Base-by-base conservation (phyloP, 1,139 yeast genomes). In the Yamadazyma songkhlaensis region DNA sequence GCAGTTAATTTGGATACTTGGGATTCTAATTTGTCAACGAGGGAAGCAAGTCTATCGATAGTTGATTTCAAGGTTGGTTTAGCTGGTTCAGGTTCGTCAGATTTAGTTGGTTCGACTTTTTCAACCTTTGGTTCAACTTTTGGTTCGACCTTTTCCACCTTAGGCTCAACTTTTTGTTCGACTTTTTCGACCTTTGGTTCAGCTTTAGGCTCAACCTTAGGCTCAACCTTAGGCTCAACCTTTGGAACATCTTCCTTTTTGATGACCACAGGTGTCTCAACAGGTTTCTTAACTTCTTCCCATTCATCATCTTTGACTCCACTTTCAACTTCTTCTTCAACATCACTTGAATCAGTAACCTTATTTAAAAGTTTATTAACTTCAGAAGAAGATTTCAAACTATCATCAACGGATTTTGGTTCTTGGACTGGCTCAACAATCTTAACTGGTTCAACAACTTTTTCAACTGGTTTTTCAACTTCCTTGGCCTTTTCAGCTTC, bases 31-130 rank as follows among this genome's bases (percentile, higher is more conserved):
- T 70, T 66, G 9, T 64, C 64, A 9, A 82, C 87, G 25, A 84
- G 60, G 1, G 61, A 43, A 3, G 84, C 77, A 40, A 84, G 67
- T 45, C 74, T 80, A 46, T 83, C 90, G 24, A 84, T 81, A 1
- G 87, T 79, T 6, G 78, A 83, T 49, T 81, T 81, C 46, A 84
- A 66, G 1, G 88, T 84, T 25, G 82, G 69, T 15, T 67, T 64
- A 5, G 55, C 37, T 26, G 43, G 49, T 22, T 49, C 36, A 31
- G 45, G 44, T 6, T 43, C 34, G 35, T 46, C 41, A 17, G 45
- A 32, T 33, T 46, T 50, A 9, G 31, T 31, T 35, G 40, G 30
- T 42, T 40, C 43, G 39, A 40, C 9, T 46, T 44, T 37, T 42
- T 46, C 36, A 14, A 9, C 31, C 35, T 46, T 41, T 21, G 44